Evolutionary conservation across 1,139 yeast genomes (phyloP).

Genomic region (Scheffersomyces segobiensis): DNA sequence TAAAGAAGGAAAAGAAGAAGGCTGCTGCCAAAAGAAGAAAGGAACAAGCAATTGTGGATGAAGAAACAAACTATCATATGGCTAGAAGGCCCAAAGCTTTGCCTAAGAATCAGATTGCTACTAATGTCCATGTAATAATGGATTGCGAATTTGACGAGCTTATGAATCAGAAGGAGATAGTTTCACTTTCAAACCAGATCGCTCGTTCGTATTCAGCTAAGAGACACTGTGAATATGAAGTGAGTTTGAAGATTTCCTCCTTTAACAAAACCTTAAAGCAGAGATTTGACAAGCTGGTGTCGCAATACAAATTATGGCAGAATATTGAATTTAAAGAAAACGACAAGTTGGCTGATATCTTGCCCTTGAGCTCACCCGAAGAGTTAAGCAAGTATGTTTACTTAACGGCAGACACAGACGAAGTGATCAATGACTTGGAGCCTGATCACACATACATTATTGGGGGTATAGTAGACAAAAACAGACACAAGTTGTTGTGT

Average conservation of each 20-base stretch:
- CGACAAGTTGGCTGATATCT: slow-evolving; percentile 41
- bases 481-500: slow-evolving; percentile 83
- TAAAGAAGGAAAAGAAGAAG: slow-evolving; percentile 56
- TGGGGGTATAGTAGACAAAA: slow-evolving; percentile 97
- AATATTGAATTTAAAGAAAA: slow-evolving; percentile 51
- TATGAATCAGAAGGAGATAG: slow-evolving; percentile 80
- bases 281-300: slow-evolving; percentile 67
- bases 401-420: slow-evolving; percentile 85
- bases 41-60: slow-evolving; percentile 18
- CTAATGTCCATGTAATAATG: slow-evolving; percentile 58
- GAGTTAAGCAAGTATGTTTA: slow-evolving; percentile 55
- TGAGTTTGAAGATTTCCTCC: slow-evolving; percentile 62
- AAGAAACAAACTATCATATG: slow-evolving; percentile 23
- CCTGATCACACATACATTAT: slow-evolving; percentile 76
- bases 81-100: slow-evolving; percentile 29
- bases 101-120: slow-evolving; percentile 42
- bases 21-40: slow-evolving; percentile 35
- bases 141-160: slow-evolving; percentile 91
- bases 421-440: slow-evolving; percentile 58
- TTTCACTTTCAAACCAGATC: slow-evolving; percentile 77
- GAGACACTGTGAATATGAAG: slow-evolving; percentile 59
- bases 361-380: slow-evolving; percentile 31
- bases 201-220: slow-evolving; percentile 81
- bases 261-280: slow-evolving; percentile 65
- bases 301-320: slow-evolving; percentile 66